These are phyloP conservation scores for Roridomyces roridus DNA, from an alignment of 768 basidiomycete genomes.

Conservation along the genomic window DNA sequence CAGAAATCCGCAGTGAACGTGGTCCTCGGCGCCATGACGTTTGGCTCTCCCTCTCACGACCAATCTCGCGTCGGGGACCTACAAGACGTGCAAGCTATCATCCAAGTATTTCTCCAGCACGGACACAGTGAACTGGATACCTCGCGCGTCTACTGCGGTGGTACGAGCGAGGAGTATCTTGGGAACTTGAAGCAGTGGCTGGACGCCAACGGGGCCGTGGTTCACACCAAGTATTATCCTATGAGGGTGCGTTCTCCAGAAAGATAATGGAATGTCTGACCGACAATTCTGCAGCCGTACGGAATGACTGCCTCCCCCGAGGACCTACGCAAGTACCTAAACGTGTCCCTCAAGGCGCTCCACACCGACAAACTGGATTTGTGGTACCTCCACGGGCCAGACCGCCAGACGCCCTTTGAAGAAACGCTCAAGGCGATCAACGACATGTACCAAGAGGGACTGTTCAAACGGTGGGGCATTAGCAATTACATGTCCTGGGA, in stretches of 20 bases:
- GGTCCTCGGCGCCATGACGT: constrained; percentile 53
- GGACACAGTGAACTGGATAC: constrained; percentile 50
- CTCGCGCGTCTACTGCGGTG: not conserved
- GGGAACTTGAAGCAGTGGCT: not conserved
- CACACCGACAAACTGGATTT: constrained; percentile 47
- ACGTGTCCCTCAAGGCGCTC: constrained; percentile 51
- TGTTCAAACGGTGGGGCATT: constrained; percentile 64
- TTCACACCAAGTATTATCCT: too few relatives aligned
- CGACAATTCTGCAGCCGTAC: too few relatives aligned
- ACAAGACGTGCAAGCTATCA: constrained; percentile 49
- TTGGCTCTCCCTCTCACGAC: constrained; percentile 45
- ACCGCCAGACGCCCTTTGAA: constrained; percentile 62
- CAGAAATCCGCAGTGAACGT: too few relatives aligned
- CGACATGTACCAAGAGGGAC: constrained; percentile 60
- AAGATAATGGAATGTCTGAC: too few relatives aligned
- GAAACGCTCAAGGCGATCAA: constrained; percentile 59
- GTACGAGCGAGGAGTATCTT: not conserved
- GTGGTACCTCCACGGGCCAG: constrained; percentile 67
- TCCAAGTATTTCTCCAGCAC: constrained; percentile 54
- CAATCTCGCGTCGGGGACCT: constrained; percentile 49
- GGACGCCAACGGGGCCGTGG: too few relatives aligned
- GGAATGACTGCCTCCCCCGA: not conserved
- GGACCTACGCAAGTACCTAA: constrained; percentile 53
- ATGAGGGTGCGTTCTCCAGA: too few relatives aligned
- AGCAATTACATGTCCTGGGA: constrained; percentile 63